A percentile compares a stretch with the other conserved stretches of the same genome.
These are phyloP conservation scores for Yarrowia divulgata DNA, from an alignment of 805 yeast genomes.

Conservation along the genomic window DNA sequence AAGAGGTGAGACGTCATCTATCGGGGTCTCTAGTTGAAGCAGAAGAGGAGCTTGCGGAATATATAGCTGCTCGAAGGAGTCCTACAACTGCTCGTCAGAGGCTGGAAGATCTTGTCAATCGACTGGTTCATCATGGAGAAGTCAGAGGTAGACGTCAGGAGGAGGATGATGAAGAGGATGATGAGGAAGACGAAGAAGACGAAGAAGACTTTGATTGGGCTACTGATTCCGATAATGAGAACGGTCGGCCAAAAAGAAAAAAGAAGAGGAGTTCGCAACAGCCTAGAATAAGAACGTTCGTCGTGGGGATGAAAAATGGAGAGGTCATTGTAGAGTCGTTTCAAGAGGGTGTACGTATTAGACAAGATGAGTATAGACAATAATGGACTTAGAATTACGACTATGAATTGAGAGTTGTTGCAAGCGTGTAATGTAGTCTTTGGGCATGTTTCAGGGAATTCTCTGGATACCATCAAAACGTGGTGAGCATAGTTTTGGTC, in stretches of 20 bases:
- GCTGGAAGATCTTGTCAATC: not conserved
- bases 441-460: too few relatives aligned
- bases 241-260: too few relatives aligned
- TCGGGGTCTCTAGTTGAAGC: not conserved
- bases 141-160: too few relatives aligned
- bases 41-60: not conserved
- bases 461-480: too few relatives aligned
- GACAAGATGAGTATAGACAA: too few relatives aligned
- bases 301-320: conserved; percentile 1
- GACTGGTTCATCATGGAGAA: not conserved
- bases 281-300: not conserved
- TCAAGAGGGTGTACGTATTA: not conserved
- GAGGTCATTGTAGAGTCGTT: not conserved
- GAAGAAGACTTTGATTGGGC: not conserved
- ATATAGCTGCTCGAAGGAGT: not conserved
- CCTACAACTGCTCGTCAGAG: not conserved
- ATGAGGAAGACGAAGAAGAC: too few relatives aligned
- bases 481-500: too few relatives aligned
- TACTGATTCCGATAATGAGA: too few relatives aligned
- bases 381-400: too few relatives aligned
- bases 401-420: too few relatives aligned
- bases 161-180: too few relatives aligned
- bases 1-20: not conserved
- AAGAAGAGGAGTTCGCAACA: not conserved
- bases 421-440: too few relatives aligned